Percentiles rank a stretch among this genome's conserved stretches.
phyloP scores from a whole-genome alignment of 1,139 yeast genomes.

The Yamadazyma sp. region DNA sequence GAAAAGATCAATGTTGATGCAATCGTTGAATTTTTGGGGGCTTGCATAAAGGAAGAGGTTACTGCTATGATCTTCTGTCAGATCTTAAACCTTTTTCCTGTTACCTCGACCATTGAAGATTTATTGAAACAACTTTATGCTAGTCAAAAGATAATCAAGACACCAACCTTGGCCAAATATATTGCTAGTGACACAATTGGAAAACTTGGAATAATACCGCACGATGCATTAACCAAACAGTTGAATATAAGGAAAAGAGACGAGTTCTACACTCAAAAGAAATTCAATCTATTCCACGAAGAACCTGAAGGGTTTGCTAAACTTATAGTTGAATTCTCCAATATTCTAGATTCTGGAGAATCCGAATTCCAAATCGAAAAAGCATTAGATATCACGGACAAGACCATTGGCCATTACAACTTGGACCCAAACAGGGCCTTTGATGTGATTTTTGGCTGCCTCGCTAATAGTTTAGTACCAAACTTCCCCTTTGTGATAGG shows the following conservation, averaged over 20 bases:
- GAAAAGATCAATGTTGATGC: conserved; percentile 22
- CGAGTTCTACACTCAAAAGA: conserved; percentile 67
- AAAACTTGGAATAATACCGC: conserved; percentile 39
- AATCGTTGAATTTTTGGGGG: conserved; percentile 27
- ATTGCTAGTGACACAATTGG: conserved; percentile 38
- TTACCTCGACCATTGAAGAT: conserved; percentile 24
- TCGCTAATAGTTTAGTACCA: conserved; percentile 42
- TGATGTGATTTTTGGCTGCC: conserved; percentile 58
- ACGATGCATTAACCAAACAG: conserved; percentile 34
- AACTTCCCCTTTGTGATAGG: conserved; percentile 47
- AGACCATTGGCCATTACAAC: conserved; percentile 71
- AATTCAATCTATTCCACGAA: conserved; percentile 75
- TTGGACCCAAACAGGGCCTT: conserved; percentile 76
- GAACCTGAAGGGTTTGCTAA: conserved; percentile 81
- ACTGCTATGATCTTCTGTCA: conserved; percentile 44
- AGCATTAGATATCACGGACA: conserved; percentile 52
- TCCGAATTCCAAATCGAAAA: conserved; percentile 43
- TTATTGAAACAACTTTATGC: conserved; percentile 28
- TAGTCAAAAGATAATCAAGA: conserved; percentile 33
- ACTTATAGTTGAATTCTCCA: conserved; percentile 52
- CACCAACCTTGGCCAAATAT: conserved; percentile 33
- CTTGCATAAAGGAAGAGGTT: conserved; percentile 32
- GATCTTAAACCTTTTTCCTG: conserved; percentile 46
- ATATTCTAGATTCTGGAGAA: conserved; percentile 42
- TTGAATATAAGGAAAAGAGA: conserved; percentile 49